These are phyloP conservation scores for Fusarium domesticum DNA, from an alignment of 2,329 filamentous ascomycete genomes.

Conservation along the genomic window DNA sequence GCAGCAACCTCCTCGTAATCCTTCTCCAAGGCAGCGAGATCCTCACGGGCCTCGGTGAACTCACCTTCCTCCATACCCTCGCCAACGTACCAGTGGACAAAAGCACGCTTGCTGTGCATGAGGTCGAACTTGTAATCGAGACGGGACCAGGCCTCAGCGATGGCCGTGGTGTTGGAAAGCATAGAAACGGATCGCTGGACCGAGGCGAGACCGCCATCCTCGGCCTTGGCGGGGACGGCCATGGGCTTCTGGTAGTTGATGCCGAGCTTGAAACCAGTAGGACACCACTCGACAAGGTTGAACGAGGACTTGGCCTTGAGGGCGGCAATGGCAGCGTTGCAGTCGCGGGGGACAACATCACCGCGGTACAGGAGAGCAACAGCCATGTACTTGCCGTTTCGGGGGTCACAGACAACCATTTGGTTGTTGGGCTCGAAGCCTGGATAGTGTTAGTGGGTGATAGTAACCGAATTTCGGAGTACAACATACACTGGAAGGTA, in stretches of 20 bases:
- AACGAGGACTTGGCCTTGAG: constrained; percentile 70
- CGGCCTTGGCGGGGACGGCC: constrained; percentile 51
- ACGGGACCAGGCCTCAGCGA: constrained; percentile 69
- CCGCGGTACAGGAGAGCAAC: constrained; percentile 70
- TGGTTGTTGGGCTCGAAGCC: constrained; percentile 77
- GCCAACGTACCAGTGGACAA: constrained; percentile 78
- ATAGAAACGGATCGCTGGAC: constrained; percentile 65
- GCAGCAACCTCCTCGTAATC: constrained; percentile 83
- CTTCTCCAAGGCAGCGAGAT: constrained; percentile 80
- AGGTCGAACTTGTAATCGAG: constrained; percentile 74
- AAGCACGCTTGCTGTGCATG: constrained; percentile 75
- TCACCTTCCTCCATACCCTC: constrained; percentile 93
- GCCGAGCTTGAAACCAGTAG: constrained; percentile 72
- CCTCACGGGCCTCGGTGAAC: constrained; percentile 83
- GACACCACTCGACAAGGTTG: constrained; percentile 74
- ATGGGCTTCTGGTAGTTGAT: constrained; percentile 72
- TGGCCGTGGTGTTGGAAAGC: constrained; percentile 73
- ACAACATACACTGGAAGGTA: constrained; percentile 65
- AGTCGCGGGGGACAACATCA: constrained; percentile 68
- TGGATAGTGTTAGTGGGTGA: constrained; percentile 34
- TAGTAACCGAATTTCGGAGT: neutral
- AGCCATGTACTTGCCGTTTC: constrained; percentile 75
- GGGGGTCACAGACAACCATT: constrained; percentile 73
- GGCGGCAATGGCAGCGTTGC: constrained; percentile 61
- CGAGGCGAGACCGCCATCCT: constrained; percentile 58